Percentiles rank a stretch among this genome's conserved stretches.
Evolutionary conservation across 1,139 yeast genomes (phyloP).

Genomic region (Petasospora fabianii): DNA sequence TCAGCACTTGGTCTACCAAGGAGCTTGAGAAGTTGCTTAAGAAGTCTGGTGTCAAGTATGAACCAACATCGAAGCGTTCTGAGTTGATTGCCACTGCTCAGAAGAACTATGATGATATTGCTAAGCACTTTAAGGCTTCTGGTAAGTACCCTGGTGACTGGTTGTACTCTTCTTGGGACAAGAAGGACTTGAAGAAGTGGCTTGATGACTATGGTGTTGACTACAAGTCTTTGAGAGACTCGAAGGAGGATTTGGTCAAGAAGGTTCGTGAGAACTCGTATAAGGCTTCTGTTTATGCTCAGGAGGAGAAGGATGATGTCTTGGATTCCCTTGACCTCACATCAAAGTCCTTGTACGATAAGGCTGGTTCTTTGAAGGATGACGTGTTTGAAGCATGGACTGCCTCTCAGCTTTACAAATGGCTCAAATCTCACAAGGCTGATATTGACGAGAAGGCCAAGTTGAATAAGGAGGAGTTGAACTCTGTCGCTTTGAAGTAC

Average conservation of each 20-base stretch:
- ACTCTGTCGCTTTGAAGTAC: constrained; percentile 37
- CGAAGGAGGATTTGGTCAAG: constrained; percentile 41
- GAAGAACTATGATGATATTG: constrained; percentile 37
- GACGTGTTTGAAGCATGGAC: constrained; percentile 48
- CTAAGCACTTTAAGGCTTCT: constrained; percentile 34
- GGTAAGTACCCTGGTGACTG: constrained; percentile 50
- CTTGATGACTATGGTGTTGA: constrained; percentile 42
- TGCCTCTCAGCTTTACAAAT: constrained; percentile 40
- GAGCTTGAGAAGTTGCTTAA: constrained; percentile 43
- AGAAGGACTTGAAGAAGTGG: constrained; percentile 44
- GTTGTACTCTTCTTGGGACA: constrained; percentile 46
- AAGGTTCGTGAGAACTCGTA: constrained; percentile 41
- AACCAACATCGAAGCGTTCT: constrained; percentile 28
- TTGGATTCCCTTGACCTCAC: constrained; percentile 38
- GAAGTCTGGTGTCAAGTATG: constrained; percentile 32
- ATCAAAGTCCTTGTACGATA: constrained; percentile 37
- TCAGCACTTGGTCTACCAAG: constrained; percentile 44
- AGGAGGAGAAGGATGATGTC: constrained; percentile 38
- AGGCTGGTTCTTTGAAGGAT: constrained; percentile 39
- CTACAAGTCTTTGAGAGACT: constrained; percentile 35
- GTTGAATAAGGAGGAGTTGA: constrained; percentile 35
- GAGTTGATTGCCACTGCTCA: constrained; percentile 38
- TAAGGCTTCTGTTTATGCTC: constrained; percentile 35
- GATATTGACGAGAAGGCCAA: constrained; percentile 34
- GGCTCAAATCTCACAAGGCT: constrained; percentile 45